Percentiles rank a stretch among this genome's conserved stretches.
Evolutionary conservation across 2,329 filamentous ascomycete genomes (phyloP).

Genomic region (Claviceps sp.): DNA sequence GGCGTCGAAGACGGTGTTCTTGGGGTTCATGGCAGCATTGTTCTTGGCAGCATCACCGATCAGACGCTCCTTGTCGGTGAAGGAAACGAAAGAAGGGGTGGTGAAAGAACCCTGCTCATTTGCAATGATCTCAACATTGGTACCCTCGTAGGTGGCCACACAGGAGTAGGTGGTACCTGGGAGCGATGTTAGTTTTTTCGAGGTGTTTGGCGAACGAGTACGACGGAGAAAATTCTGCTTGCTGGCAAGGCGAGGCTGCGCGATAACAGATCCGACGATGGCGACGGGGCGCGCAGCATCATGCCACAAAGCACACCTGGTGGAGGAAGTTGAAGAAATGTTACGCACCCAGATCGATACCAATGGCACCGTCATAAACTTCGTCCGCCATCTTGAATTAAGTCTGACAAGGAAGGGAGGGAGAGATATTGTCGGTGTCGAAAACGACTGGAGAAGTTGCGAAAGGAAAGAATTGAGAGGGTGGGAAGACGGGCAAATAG

Average conservation of each 20-base stretch:
- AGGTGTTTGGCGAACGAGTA: neutral
- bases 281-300: neutral
- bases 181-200: neutral
- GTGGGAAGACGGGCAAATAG: conserved; percentile 10
- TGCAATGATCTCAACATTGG: conserved; percentile 99
- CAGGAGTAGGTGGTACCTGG: conserved; percentile 98
- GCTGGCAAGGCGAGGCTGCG: neutral
- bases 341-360: conserved; percentile 92
- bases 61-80: conserved; percentile 96
- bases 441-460: conserved; percentile 11
- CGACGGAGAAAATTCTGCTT: neutral
- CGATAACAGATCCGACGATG: neutral
- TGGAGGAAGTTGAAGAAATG: neutral
- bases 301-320: neutral
- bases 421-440: conserved; percentile 6
- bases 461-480: conserved; percentile 12
- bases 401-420: conserved; percentile 15
- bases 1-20: conserved; percentile 97
- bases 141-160: conserved; percentile 98
- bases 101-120: conserved; percentile 99
- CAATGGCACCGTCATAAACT: conserved; percentile 98
- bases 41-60: conserved; percentile 99
- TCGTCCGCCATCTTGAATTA: conserved; percentile 75
- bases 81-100: conserved; percentile 97
- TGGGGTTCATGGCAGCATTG: conserved; percentile 98